Base-by-base conservation (phyloP, 192 early-diverging fungal species). In the Backusella sp. region DNA sequence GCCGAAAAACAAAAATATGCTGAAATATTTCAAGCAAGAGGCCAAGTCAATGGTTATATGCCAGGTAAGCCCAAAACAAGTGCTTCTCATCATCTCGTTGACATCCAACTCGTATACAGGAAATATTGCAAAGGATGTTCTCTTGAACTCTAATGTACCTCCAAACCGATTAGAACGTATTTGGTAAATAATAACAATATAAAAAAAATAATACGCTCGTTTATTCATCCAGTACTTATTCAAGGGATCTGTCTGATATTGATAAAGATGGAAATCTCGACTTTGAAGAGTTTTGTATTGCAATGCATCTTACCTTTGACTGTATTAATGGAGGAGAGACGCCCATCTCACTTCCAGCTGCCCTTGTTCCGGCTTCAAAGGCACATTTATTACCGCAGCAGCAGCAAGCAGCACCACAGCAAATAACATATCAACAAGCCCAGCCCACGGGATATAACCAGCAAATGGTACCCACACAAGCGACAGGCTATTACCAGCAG, bases 221-320 rank as follows among this genome's bases (percentile, higher is more conserved):
- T 49, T 49, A 17, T n/a, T 49, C 15, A 49, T 49, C n/a, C 46
- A 49, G 15, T 49, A 6, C 6, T 62, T 62, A 14, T 53, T 39
- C 74, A 70, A 89, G 88, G 88, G 91, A 95, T 79, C 87, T 95
- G 26, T 88, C 92, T 32, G 94, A 95, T 73, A 95, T 95, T 66
- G 94, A 95, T 83, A 90, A 90, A 71, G 94, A 95, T 79, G 92
- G 94, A 4, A 86, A 87, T 36, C 87, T 95, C 69, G 94, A 95
- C 77, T 90, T 94, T 79, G 94, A 95, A 76, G 94, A 95, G 82
- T 95, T 94, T 79, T 90, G 91, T 79, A 81, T 95, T 69, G 92
- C 94, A 11, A 87, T 92, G 77, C 92, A 90, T 78, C 84, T 95
- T 32, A 89, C 92, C 6, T 94, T 93, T 73, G 88, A 86, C 17